Evolutionary conservation across 108 stramenopile species (phyloP), one percentile per base, ranked within the genome.

Genomic region (Aurantiochytrium sp.): DNA sequence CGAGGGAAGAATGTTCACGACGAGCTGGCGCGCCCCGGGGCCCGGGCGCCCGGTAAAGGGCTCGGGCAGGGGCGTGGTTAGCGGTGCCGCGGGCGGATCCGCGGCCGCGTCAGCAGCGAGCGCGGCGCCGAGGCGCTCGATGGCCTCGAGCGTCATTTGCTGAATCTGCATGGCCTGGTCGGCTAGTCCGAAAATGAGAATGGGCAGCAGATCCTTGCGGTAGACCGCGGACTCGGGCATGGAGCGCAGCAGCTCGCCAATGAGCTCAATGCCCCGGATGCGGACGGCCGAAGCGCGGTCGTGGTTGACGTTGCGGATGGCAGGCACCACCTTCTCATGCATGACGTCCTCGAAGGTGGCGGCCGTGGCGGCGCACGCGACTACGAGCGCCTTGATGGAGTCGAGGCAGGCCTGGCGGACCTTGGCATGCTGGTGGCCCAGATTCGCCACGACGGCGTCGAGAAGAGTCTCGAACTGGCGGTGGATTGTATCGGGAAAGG

Each of bases 171-270:
- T 41, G 27, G 73, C 73, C 45, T 41, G 39, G 1, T 81, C 73
- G 24, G 73, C 73, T n/a, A 81, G 73, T 41, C 73, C 73, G 45
- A 81, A 81, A 24, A 81, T 41, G 24, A 81, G 39, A 81, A 81
- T 81, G 45, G 73, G 73, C 73, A 81, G 45, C 42, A 81, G 39
- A 81, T 81, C 73, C 45, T 81, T 81, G n/a, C 39, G 21, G 45
- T 81, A 81, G 45, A 24, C 30, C 36, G n/a, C 39, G 19, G 73
- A 81, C 19, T 81, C 30, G 73, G 73, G 42, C 73, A 81, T 81
- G 42, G 39, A 30, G 36, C 39, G 73, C 42, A 81, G 39, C 6
- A 81, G 73, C 27, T 81, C 73, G 24, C 73, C 32, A 81, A 81
- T 48, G 73, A 81, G 73, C 39, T 81, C 45, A 17, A 81, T 81